A percentile compares a stretch with the other conserved stretches of the same genome.
These are phyloP conservation scores for Penicillium sp. DNA, from an alignment of 2,329 filamentous ascomycete genomes.

Conservation along the genomic window DNA sequence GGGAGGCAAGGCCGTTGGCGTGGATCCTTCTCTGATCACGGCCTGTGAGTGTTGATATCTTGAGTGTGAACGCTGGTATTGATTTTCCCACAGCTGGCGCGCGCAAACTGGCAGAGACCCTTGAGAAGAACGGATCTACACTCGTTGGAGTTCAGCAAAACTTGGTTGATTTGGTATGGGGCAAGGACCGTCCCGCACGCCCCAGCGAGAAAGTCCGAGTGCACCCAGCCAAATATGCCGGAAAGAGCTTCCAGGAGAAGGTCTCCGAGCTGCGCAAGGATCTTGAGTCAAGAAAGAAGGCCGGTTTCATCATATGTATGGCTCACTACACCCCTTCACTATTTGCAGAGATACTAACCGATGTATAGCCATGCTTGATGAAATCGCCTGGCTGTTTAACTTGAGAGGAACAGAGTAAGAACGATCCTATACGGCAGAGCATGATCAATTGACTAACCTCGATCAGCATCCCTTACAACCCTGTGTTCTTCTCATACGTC, in stretches of 20 bases:
- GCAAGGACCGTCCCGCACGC: slow-evolving; percentile 67
- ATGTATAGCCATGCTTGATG: slow-evolving; percentile 75
- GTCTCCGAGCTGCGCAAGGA: slow-evolving; percentile 86
- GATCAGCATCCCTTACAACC: slow-evolving; percentile 84
- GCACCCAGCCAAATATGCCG: slow-evolving; percentile 71
- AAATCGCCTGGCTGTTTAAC: slow-evolving; percentile 99
- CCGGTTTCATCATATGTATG: slow-evolving; percentile 78
- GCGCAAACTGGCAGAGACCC: slow-evolving; percentile 77
- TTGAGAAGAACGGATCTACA: slow-evolving; percentile 80
- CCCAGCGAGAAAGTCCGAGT: slow-evolving; percentile 76
- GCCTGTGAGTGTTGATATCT: slow-evolving; percentile 49
- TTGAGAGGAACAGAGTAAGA: slow-evolving; percentile 79
- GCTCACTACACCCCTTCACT: not conserved
- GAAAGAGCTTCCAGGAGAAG: slow-evolving; percentile 81
- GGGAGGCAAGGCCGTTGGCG: slow-evolving; percentile 82
- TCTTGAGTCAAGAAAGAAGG: slow-evolving; percentile 82
- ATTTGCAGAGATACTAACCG: slow-evolving; percentile 12
- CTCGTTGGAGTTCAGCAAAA: slow-evolving; percentile 78
- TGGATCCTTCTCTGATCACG: slow-evolving; percentile 86
- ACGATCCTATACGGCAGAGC: not conserved
- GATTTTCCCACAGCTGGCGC: slow-evolving; percentile 55
- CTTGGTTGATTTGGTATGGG: slow-evolving; percentile 91
- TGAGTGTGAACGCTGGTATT: slow-evolving; percentile 2
- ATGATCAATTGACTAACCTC: slow-evolving; percentile 3
- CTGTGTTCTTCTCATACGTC: slow-evolving; percentile 97